Conservation (phyloP, 139 green algal genomes). For the Volvox africanus region DNA sequence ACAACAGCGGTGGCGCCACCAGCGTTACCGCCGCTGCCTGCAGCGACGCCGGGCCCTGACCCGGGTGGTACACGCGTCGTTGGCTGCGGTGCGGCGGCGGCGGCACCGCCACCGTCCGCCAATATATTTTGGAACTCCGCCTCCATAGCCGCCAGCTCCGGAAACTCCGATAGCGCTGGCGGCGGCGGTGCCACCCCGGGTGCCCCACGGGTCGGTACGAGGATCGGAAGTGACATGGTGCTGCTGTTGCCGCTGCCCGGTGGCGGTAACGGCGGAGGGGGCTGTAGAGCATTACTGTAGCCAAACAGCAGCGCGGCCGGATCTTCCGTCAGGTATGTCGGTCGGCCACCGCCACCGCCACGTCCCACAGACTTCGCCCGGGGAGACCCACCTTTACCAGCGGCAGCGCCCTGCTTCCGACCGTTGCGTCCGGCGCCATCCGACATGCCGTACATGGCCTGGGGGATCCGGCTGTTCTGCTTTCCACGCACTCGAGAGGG, state of each 20-base stretch:
- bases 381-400: background rate
- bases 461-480: too few species aligned
- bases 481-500: too few species aligned
- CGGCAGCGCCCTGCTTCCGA: constrained; percentile 2
- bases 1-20: background rate
- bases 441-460: background rate
- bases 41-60: background rate
- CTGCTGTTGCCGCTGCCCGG: background rate
- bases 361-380: background rate
- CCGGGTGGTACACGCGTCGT: background rate
- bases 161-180: constrained; percentile 47
- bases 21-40: background rate
- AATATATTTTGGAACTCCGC: constrained; percentile 62
- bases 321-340: constrained; percentile 35
- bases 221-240: constrained; percentile 24
- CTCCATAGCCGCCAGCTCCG: constrained; percentile 70
- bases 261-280: background rate
- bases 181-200: constrained; percentile 16
- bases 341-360: constrained; percentile 2
- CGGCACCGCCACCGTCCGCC: background rate
- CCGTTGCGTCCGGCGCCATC: background rate
- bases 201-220: background rate
- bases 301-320: constrained; percentile 34
- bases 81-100: too few species aligned
- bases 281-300: background rate